Conservation (phyloP, 306 rosid species). For the Arachis hypogaea region DNA sequence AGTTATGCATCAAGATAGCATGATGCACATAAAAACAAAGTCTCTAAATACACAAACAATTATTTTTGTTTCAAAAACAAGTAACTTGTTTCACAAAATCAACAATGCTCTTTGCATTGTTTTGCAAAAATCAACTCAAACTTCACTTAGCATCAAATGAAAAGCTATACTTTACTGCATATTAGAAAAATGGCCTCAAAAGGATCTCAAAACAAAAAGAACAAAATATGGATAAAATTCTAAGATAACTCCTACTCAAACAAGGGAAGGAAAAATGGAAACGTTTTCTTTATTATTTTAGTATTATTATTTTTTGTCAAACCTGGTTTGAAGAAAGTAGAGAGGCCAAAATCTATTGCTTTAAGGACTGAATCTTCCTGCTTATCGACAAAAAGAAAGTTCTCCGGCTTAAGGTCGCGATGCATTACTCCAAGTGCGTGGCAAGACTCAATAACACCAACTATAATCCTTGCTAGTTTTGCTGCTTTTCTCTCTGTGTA, state of each 20-base stretch:
- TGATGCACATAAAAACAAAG: not conserved
- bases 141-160: conserved; percentile 1
- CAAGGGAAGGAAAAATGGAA: not conserved
- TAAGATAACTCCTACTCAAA: conserved; percentile 17
- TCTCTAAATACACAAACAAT: conserved; percentile 2
- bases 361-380: conserved; percentile 79
- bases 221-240: not conserved
- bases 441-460: conserved; percentile 83
- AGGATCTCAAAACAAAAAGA: conserved; percentile 12
- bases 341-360: conserved; percentile 92
- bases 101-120: not conserved
- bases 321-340: conserved; percentile 95
- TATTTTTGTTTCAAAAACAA: not conserved
- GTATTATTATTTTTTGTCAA: conserved; percentile 4
- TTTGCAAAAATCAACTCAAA: not conserved
- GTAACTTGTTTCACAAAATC: not conserved
- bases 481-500: conserved; percentile 86
- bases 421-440: conserved; percentile 97
- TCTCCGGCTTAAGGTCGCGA: conserved; percentile 95
- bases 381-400: conserved; percentile 76
- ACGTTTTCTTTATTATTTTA: not conserved
- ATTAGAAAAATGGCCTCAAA: not conserved
- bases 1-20: conserved; percentile 1
- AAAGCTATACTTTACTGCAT: not conserved
- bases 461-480: conserved; percentile 64